Evolutionary conservation across 768 basidiomycete species (phyloP), one percentile per base, ranked within the genome.

Genomic region (Tephrocybe sp.): DNA sequence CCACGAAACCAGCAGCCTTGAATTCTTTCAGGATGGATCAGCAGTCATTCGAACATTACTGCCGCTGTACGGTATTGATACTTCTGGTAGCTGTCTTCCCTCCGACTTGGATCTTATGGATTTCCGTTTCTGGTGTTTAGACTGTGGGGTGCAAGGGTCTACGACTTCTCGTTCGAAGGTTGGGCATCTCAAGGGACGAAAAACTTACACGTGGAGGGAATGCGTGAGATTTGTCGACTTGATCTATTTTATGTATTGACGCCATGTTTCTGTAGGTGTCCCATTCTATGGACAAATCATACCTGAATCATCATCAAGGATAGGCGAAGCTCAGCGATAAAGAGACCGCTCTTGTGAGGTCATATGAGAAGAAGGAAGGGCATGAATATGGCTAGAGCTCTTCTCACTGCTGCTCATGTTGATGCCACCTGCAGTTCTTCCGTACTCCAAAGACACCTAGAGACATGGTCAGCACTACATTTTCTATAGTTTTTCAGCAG

Each of bases 121-220:
- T 24, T 31, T 35, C 9, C 41, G 48, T 13, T 49, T 49, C n/a
- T 27, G 36, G 13, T 49, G 48, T n/a, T 16, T 34, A 40, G 38
- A 42, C 16, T 49, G 48, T 22, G 44, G 44, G 4, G 13, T 31
- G n/a, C 44, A 22, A 18, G 19, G 7, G 8, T 22, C 19, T 34
- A 32, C 18, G 18, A 44, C 44, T 5, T 15, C 5, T 30, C 22
- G 19, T 5, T 22, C 28, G 12, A 35, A 44, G 13, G 27, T 3
- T 27, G 16, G 13, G 13, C 38, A 22, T 39, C 11, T 34, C 32
- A 5, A 39, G n/a, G 38, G 38, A 9, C 19, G 38, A 11, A 39
- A 21, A 21, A 25, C 22, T 12, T 39, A 9, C 38, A 22, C 38
- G 5, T 39, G 38, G 38, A 21, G 38, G 12, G 21, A 39, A 39